Evolutionary conservation across 306 rosid genomes (phyloP), one percentile per base, ranked within the genome.

Genomic region (Citrullus colocynthis): DNA sequence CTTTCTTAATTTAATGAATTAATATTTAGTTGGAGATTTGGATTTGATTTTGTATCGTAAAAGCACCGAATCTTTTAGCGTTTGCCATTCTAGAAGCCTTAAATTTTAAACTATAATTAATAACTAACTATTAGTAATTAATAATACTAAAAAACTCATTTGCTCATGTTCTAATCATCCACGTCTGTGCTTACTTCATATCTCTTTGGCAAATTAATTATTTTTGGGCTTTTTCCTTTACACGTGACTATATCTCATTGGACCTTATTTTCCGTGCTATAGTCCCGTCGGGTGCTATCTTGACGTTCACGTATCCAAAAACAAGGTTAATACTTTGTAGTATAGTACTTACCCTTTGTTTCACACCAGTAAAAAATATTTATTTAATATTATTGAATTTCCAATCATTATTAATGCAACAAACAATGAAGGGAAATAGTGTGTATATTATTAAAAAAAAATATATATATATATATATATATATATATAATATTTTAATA

Each of bases 151-250:
- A 37, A 2, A 37, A 37, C 28, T 32, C 2, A 36, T 18, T 17
- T 41, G 9, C 49, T 28, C 51, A 69, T 36, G 36, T 42, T 69
- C 17, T 41, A 41, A 42, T 69, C 11, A 69, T 63, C 5, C 37
- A 69, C 75, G 75, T 44, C 56, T 69, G 11, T 28, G 75, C 75
- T 69, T 69, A 69, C 75, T 69, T 69, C 75, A 69, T 14, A 36
- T 44, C 10, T 69, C 36, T 20, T 13, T 4, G 3, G 2, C 2
- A 16, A 18, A 39, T 66, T 17, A 39, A 39, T 6, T 30, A 1
- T 15, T 30, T 6, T 3, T 10, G 0, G 20, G 14, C 6, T 3
- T 67, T 6, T 69, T 55, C 21, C 56, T 44, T 8, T 6, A 20
- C 56, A 69, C 75, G 75, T 69, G 75, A n/a, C 18, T 5, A 0